These are phyloP conservation scores for Ustanciosporium gigantosporum DNA, from an alignment of 1,284 basidiomycete species.

Conservation along the genomic window DNA sequence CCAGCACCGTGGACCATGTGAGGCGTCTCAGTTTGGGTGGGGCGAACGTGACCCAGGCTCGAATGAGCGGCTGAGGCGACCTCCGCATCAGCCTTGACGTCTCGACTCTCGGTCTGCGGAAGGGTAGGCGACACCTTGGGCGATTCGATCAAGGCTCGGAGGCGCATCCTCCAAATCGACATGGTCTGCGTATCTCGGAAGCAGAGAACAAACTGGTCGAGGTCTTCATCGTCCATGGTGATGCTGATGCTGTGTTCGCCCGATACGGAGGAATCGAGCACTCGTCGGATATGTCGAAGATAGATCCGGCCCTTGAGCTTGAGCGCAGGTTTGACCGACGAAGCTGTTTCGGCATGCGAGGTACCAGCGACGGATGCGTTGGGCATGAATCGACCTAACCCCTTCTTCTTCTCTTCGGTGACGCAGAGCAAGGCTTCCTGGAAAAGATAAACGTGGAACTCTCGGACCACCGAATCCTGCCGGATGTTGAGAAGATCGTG, in stretches of 20 bases:
- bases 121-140: too few relatives aligned
- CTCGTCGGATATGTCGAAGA: conserved; percentile 84
- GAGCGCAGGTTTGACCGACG: conserved; percentile 70
- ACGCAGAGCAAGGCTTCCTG: conserved; percentile 95
- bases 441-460: conserved; percentile 94
- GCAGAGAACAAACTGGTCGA: conserved; percentile 90
- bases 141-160: conserved; percentile 25
- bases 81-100: neutral
- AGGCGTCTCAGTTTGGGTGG: neutral
- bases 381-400: conserved; percentile 71
- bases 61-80: neutral
- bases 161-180: conserved; percentile 75
- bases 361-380: conserved; percentile 59
- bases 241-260: conserved; percentile 87
- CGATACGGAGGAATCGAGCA: conserved; percentile 75
- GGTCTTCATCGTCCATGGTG: conserved; percentile 87
- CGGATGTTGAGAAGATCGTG: conserved; percentile 87
- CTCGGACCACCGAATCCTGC: conserved; percentile 80
- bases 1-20: conserved; percentile 9
- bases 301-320: conserved; percentile 93
- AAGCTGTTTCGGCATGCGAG: conserved; percentile 1
- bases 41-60: neutral
- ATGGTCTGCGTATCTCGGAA: conserved; percentile 87
- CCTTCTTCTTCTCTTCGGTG: conserved; percentile 84
- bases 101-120: too few relatives aligned